Percentiles rank a stretch among this genome's conserved stretches.
These are phyloP conservation scores for Paecilomyces formosus DNA, from an alignment of 2,329 filamentous ascomycete species.

Conservation along the genomic window DNA sequence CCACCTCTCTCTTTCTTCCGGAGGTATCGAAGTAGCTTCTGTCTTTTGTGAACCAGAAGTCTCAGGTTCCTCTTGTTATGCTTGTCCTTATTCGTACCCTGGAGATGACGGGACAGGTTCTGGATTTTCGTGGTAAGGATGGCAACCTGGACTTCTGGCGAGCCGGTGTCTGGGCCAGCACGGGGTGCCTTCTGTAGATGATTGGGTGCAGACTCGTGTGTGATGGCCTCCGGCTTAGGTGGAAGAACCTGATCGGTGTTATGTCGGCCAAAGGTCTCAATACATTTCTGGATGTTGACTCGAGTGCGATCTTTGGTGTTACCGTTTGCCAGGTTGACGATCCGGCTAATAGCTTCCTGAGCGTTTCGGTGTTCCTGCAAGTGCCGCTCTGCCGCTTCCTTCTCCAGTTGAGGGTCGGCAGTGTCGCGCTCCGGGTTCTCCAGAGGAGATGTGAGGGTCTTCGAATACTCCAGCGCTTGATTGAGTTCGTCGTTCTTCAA, in stretches of 20 bases:
- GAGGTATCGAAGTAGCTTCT: conserved; percentile 83
- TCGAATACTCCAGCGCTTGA: conserved; percentile 59
- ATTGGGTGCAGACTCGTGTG: conserved; percentile 31
- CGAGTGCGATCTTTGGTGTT: conserved; percentile 71
- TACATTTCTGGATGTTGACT: conserved; percentile 75
- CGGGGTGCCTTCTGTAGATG: conserved; percentile 50
- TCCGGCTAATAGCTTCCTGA: conserved; percentile 67
- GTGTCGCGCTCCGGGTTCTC: conserved; percentile 19
- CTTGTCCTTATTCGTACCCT: conserved; percentile 74
- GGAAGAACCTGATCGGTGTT: conserved; percentile 67
- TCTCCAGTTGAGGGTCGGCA: conserved; percentile 31
- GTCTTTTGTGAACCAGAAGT: conserved; percentile 76
- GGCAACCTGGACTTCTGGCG: conserved; percentile 93
- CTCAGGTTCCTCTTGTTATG: conserved; percentile 88
- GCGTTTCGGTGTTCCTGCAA: conserved; percentile 58
- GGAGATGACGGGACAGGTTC: conserved; percentile 64
- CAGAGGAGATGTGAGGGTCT: conserved; percentile 48
- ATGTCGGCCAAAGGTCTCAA: conserved; percentile 85
- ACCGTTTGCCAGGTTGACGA: conserved; percentile 68
- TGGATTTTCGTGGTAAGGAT: conserved; percentile 93
- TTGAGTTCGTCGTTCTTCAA: conserved; percentile 62
- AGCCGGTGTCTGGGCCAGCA: conserved; percentile 87
- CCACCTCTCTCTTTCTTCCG: conserved; percentile 84
- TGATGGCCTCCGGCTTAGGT: conserved; percentile 46
- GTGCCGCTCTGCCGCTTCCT: conserved; percentile 38